Evolutionary conservation across 441 rosid species (phyloP).

Genomic region (Geranium incanum): DNA sequence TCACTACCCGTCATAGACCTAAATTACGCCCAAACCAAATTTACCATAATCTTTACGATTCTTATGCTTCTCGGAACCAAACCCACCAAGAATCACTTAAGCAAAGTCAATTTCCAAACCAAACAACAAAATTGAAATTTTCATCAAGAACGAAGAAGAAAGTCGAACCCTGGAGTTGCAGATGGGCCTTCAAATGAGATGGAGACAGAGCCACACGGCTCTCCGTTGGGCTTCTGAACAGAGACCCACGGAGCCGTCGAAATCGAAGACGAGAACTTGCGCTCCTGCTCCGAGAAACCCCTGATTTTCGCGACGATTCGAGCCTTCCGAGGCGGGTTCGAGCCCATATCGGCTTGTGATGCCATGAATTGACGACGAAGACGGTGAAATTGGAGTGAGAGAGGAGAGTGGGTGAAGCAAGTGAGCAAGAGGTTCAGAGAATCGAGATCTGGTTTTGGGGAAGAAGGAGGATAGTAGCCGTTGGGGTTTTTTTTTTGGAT

Average conservation of each 20-base stretch:
- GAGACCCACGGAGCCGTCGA: constrained; percentile 27
- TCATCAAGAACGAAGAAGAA: neutral
- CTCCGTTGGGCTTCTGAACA: constrained; percentile 38
- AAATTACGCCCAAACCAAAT: neutral
- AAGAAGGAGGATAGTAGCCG: neutral
- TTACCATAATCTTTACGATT: neutral
- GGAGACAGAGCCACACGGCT: constrained; percentile 33
- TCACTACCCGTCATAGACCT: neutral
- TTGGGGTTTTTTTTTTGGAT: neutral
- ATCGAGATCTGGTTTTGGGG: neutral
- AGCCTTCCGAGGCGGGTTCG: constrained; percentile 19
- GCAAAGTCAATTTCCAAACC: neutral
- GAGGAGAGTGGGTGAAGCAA: neutral
- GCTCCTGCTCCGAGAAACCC: constrained; percentile 27
- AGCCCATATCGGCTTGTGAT: constrained; percentile 6
- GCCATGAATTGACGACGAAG: neutral
- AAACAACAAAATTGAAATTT: neutral
- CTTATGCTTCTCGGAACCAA: neutral
- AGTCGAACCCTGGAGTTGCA: constrained; percentile 31
- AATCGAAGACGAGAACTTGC: constrained; percentile 5
- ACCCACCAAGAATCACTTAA: neutral
- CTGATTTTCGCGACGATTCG: constrained; percentile 63
- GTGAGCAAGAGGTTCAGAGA: neutral
- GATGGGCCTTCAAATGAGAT: constrained; percentile 40
- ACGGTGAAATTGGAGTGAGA: neutral